phyloP scores from a whole-genome alignment of 306 rosid species.

The Casuarina glauca region DNA sequence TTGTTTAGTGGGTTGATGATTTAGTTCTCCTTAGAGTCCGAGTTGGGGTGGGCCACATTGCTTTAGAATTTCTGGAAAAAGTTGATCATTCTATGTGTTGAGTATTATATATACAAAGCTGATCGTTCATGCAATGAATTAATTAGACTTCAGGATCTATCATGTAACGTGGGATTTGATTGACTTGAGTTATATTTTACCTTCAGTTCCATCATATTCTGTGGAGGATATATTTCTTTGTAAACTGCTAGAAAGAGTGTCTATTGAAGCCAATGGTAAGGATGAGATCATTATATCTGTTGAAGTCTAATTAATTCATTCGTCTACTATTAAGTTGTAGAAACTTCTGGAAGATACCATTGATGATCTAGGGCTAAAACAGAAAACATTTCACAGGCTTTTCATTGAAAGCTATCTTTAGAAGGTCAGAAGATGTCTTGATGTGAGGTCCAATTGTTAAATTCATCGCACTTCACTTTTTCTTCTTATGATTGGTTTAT shows the following conservation, averaged over 20 bases:
- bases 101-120: background rate
- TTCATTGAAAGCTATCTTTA: slow-evolving; percentile 49
- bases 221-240: slow-evolving; percentile 83
- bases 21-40: slow-evolving; percentile 69
- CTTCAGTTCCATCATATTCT: slow-evolving; percentile 65
- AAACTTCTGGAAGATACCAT: slow-evolving; percentile 55
- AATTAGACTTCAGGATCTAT: slow-evolving; percentile 11
- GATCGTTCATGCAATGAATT: background rate
- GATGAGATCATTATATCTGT: slow-evolving; percentile 45
- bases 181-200: slow-evolving; percentile 49
- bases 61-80: slow-evolving; percentile 42
- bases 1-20: slow-evolving; percentile 77
- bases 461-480: slow-evolving; percentile 9
- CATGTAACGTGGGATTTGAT: slow-evolving; percentile 17
- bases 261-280: slow-evolving; percentile 46
- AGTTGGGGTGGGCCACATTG: slow-evolving; percentile 64
- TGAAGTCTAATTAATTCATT: slow-evolving; percentile 62
- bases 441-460: slow-evolving; percentile 26
- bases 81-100: slow-evolving; percentile 52
- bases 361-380: slow-evolving; percentile 48
- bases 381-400: slow-evolving; percentile 41
- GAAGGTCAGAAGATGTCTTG: slow-evolving; percentile 63
- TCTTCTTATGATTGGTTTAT: slow-evolving; percentile 13
- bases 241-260: slow-evolving; percentile 71
- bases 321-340: slow-evolving; percentile 57